A percentile compares a stretch with the other conserved stretches of the same genome.
These are phyloP conservation scores for Dioszegia aurantiaca DNA, from an alignment of 768 basidiomycete genomes.

Conservation along the genomic window DNA sequence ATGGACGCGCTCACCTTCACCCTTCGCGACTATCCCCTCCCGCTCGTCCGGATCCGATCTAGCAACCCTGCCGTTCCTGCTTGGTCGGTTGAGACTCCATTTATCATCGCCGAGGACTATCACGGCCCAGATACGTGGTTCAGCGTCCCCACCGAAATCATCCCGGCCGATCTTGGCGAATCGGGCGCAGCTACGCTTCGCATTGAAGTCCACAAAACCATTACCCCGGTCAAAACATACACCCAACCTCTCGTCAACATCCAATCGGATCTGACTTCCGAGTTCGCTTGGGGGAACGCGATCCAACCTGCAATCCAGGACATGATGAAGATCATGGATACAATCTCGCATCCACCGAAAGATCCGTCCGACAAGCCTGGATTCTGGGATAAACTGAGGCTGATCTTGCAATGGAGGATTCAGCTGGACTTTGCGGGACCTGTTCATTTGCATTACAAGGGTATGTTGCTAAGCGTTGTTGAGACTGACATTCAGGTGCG, in stretches of 20 bases:
- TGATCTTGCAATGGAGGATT: conserved; percentile 76
- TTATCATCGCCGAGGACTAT: conserved; percentile 86
- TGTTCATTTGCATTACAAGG: conserved; percentile 81
- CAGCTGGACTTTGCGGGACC: conserved; percentile 63
- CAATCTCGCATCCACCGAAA: conserved; percentile 68
- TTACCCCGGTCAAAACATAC: conserved; percentile 93
- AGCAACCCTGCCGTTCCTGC: conserved; percentile 39
- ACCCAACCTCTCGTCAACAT: conserved; percentile 71
- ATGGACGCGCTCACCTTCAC: conserved; percentile 63
- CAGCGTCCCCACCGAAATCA: conserved; percentile 68
- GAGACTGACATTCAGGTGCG: conserved; percentile 59
- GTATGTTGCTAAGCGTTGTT: conserved; percentile 52
- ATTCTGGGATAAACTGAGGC: conserved; percentile 87
- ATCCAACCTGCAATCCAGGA: conserved; percentile 83
- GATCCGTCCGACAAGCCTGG: conserved; percentile 81
- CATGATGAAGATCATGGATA: conserved; percentile 76
- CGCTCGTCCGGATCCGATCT: conserved; percentile 70
- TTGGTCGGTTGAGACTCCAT: conserved; percentile 65
- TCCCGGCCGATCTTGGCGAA: conserved; percentile 59
- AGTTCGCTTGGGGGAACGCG: conserved; percentile 84
- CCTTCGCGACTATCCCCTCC: conserved; percentile 84
- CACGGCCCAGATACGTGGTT: conserved; percentile 65
- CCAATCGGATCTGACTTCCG: conserved; percentile 63
- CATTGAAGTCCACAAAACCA: conserved; percentile 76
- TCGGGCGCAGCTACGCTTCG: conserved; percentile 57